Evolutionary conservation across 2,329 filamentous ascomycete species (phyloP).

Genomic region (Fusarium bactridioides): DNA sequence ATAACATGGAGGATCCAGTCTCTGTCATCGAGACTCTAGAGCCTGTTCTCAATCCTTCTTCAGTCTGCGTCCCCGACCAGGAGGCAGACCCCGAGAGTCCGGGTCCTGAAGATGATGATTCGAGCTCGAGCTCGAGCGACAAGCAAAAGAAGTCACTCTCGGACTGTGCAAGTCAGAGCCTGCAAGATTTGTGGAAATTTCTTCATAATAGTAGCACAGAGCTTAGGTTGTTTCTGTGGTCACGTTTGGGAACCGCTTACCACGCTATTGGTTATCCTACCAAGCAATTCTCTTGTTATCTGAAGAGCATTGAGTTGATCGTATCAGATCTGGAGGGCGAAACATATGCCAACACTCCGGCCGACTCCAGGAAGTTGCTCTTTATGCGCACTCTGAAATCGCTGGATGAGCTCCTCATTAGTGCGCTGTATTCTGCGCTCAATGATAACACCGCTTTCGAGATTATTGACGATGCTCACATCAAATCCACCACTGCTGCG

Average conservation of each 20-base stretch:
- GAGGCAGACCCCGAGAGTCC: slow-evolving; percentile 5
- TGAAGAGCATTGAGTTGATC: slow-evolving; percentile 87
- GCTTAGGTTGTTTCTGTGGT: slow-evolving; percentile 87
- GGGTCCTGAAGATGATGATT: slow-evolving; percentile 31
- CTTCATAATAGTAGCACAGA: slow-evolving; percentile 82
- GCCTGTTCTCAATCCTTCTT: slow-evolving; percentile 81
- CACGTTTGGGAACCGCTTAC: slow-evolving; percentile 89
- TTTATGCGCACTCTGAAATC: slow-evolving; percentile 81
- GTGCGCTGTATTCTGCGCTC: slow-evolving; percentile 72
- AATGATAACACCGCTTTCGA: slow-evolving; percentile 78
- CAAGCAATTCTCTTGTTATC: slow-evolving; percentile 86
- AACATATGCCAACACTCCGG: slow-evolving; percentile 65
- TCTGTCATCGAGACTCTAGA: slow-evolving; percentile 91
- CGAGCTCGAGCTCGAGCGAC: slow-evolving; percentile 4
- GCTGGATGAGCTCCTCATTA: slow-evolving; percentile 78
- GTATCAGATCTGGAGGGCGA: slow-evolving; percentile 69
- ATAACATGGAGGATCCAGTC: slow-evolving; percentile 81
- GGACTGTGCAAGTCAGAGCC: slow-evolving; percentile 62
- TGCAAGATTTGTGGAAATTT: slow-evolving; percentile 86
- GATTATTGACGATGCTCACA: slow-evolving; percentile 81
- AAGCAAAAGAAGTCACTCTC: slow-evolving; percentile 51
- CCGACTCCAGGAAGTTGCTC: slow-evolving; percentile 71
- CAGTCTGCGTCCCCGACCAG: slow-evolving; percentile 54
- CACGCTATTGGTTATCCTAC: slow-evolving; percentile 82
- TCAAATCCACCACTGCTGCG: slow-evolving; percentile 75